phyloP scores from a whole-genome alignment of 371 early-diverging fungal species.

The Quaeritorhiza haematococci region DNA sequence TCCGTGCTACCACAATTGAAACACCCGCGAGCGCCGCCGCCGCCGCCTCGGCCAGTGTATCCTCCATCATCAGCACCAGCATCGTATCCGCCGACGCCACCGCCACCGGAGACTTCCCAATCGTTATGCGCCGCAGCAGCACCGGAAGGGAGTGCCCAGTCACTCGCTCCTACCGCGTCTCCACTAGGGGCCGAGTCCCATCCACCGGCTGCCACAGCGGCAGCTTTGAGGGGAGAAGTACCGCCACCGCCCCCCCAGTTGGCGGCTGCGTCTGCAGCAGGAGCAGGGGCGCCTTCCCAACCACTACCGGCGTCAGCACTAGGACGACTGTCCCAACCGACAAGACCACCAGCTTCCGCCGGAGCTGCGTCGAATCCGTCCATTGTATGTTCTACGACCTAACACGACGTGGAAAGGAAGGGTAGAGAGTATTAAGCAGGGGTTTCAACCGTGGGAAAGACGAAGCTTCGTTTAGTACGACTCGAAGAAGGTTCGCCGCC shows the following conservation, averaged over 20 bases:
- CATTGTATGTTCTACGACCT: no score
- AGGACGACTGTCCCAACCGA: no score
- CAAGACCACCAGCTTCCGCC: no score
- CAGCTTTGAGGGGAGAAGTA: neutral
- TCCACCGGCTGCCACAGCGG: neutral
- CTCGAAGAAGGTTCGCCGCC: no score
- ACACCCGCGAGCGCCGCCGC: slow-evolving; percentile 1
- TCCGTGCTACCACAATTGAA: neutral
- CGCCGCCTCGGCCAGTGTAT: neutral
- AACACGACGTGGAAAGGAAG: no score
- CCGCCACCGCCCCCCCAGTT: neutral
- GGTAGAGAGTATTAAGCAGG: no score
- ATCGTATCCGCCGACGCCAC: neutral
- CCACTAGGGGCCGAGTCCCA: slow-evolving; percentile 1
- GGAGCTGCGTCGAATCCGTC: no score
- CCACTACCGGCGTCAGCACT: no score
- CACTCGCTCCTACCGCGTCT: neutral
- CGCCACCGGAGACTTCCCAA: neutral
- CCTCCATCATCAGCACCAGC: neutral
- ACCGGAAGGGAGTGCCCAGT: neutral
- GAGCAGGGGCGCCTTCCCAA: no score
- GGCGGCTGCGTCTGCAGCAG: neutral
- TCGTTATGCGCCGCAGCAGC: neutral
- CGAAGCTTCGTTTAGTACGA: no score
- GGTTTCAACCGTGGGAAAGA: no score